phyloP scores from a whole-genome alignment of 352 stramenopile genomes.

The Phytopythium ostracodes region DNA sequence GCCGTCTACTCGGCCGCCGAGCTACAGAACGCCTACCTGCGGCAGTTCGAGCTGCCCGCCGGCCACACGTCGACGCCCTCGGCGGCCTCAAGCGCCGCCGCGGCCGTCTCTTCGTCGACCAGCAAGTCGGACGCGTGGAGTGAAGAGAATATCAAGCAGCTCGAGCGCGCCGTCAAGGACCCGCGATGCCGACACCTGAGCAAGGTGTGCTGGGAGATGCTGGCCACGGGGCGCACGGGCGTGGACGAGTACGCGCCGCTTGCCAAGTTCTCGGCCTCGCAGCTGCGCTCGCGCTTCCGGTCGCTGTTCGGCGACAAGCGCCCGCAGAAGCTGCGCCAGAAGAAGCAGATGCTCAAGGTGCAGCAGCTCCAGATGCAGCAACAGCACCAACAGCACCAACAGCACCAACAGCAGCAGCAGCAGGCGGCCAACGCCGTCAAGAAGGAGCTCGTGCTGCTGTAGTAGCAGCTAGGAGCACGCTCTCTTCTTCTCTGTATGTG shows the following conservation, averaged over 20 bases:
- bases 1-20: constrained; percentile 62
- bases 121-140: constrained; percentile 64
- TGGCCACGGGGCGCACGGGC: constrained; percentile 62
- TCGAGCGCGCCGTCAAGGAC: constrained; percentile 67
- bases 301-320: constrained; percentile 77
- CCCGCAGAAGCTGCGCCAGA: constrained; percentile 60
- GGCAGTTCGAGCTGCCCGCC: constrained; percentile 51
- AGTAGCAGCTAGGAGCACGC: background rate
- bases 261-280: constrained; percentile 70
- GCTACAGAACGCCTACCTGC: constrained; percentile 65
- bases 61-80: background rate
- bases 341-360: constrained; percentile 59
- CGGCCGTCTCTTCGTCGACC: constrained; percentile 13
- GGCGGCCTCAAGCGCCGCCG: constrained; percentile 20
- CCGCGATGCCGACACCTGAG: constrained; percentile 64
- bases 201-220: constrained; percentile 79
- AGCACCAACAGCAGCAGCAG: constrained; percentile 7
- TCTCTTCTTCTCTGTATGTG: too few relatives aligned
- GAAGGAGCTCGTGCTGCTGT: constrained; percentile 17
- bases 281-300: constrained; percentile 72
- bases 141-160: constrained; percentile 61
- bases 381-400: constrained; percentile 6
- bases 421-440: constrained; percentile 10
- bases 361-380: constrained; percentile 40
- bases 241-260: constrained; percentile 69